These are phyloP conservation scores for Suillus spraguei DNA, from an alignment of 768 basidiomycete species.

Conservation along the genomic window DNA sequence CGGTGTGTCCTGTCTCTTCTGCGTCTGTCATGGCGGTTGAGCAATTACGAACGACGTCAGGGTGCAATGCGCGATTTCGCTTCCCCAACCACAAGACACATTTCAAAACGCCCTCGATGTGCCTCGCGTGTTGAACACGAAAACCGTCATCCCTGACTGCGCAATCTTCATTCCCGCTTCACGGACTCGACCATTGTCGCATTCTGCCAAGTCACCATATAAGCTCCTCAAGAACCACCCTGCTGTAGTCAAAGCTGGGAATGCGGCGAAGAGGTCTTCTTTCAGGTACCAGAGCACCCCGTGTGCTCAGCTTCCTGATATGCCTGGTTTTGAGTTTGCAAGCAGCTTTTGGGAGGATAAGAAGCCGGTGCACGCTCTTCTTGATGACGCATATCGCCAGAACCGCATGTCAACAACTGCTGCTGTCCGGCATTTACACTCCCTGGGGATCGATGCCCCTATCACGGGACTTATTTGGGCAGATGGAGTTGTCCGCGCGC, in stretches of 20 bases:
- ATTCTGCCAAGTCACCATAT: conserved; percentile 47
- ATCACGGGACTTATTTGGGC: conserved; percentile 60
- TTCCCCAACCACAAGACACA: conserved; percentile 45
- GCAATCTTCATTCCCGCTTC: conserved; percentile 47
- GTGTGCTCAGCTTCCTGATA: conserved; percentile 47
- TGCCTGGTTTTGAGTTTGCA: conserved; percentile 51
- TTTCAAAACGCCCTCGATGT: conserved; percentile 29
- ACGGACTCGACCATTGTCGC: conserved; percentile 42
- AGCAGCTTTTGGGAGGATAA: conserved; percentile 65
- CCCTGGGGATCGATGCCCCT: conserved; percentile 46
- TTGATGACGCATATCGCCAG: conserved; percentile 58
- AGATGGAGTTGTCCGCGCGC: conserved; percentile 51
- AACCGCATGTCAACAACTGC: conserved; percentile 59
- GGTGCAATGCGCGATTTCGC: conserved; percentile 48
- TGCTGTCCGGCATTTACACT: conserved; percentile 51
- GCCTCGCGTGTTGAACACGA: conserved; percentile 45
- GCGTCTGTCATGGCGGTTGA: too few species aligned
- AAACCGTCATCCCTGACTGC: conserved; percentile 51
- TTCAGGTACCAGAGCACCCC: conserved; percentile 56
- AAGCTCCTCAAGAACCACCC: conserved; percentile 47
- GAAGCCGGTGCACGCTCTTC: conserved; percentile 50
- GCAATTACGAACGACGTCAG: conserved; percentile 27
- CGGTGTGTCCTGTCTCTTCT: conserved; percentile 36
- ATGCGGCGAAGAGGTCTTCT: conserved; percentile 43
- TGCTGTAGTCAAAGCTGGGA: conserved; percentile 38